Conservation (phyloP, 805 yeast genomes). For the Myxozyma mucilagina region DNA sequence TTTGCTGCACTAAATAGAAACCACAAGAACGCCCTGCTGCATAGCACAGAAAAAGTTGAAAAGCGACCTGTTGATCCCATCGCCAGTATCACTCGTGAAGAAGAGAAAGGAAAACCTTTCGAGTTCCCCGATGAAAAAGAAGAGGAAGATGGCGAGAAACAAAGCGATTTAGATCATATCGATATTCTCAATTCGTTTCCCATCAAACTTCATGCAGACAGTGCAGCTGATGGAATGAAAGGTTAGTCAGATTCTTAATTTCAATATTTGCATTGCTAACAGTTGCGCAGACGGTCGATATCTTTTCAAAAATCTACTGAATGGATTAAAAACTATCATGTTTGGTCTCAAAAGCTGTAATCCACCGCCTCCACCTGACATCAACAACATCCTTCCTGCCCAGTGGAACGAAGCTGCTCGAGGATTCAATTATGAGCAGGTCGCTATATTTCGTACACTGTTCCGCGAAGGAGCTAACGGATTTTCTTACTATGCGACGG, state of each 20-base stretch:
- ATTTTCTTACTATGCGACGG: slow-evolving; percentile 66
- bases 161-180: slow-evolving; percentile 43
- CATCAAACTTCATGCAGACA: slow-evolving; percentile 55
- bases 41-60: slow-evolving; percentile 23
- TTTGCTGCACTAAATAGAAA: slow-evolving; percentile 74
- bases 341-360: slow-evolving; percentile 87
- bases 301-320: slow-evolving; percentile 82
- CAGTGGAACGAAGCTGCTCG: slow-evolving; percentile 86
- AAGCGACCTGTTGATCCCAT: slow-evolving; percentile 29
- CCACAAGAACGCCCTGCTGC: slow-evolving; percentile 44
- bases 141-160: slow-evolving; percentile 12
- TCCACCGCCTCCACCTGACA: slow-evolving; percentile 63
- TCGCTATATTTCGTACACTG: slow-evolving; percentile 68
- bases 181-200: slow-evolving; percentile 52
- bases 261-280: background rate
- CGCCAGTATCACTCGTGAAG: slow-evolving; percentile 24
- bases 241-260: slow-evolving; percentile 1
- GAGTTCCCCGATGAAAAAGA: slow-evolving; percentile 24
- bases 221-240: slow-evolving; percentile 54
- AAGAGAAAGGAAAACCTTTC: slow-evolving; percentile 33
- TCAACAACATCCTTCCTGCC: slow-evolving; percentile 51
- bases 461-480: slow-evolving; percentile 86
- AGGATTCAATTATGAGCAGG: slow-evolving; percentile 80
- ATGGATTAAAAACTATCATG: slow-evolving; percentile 84
- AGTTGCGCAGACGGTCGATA: slow-evolving; percentile 74